A percentile compares a stretch with the other conserved stretches of the same genome.
Evolutionary conservation across 352 stramenopile genomes (phyloP).

Genomic region (Pythium aquatile): DNA sequence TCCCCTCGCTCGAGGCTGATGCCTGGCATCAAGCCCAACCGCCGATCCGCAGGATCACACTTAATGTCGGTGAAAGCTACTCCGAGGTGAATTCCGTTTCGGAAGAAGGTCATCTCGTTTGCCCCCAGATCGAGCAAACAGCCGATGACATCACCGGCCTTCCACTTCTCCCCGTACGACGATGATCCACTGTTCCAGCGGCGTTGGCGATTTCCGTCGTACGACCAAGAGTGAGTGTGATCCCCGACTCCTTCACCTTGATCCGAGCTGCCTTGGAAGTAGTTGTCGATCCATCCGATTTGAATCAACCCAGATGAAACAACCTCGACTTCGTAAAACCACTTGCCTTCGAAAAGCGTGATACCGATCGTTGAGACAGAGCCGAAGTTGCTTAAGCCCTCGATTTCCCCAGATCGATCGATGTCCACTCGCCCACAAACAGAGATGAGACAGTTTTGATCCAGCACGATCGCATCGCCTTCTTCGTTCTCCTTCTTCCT

Average conservation of each 20-base stretch:
- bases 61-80: conserved; percentile 75
- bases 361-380: conserved; percentile 80
- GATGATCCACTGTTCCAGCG: conserved; percentile 90
- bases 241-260: conserved; percentile 91
- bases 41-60: conserved; percentile 41
- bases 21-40: conserved; percentile 76
- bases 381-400: conserved; percentile 88
- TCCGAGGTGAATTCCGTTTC: conserved; percentile 84
- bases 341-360: conserved; percentile 80
- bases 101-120: conserved; percentile 85
- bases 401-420: conserved; percentile 80
- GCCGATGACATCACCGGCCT: conserved; percentile 89
- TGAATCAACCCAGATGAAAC: conserved; percentile 91
- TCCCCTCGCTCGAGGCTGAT: conserved; percentile 86
- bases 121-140: conserved; percentile 84
- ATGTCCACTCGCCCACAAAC: conserved; percentile 86
- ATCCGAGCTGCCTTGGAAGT: conserved; percentile 90
- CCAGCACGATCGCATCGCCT: conserved; percentile 47
- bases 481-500: conserved; percentile 83
- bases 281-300: conserved; percentile 91
- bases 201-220: conserved; percentile 90
- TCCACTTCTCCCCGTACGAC: conserved; percentile 90
- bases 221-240: conserved; percentile 91
- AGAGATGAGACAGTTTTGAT: conserved; percentile 63
- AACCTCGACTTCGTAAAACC: conserved; percentile 94